A percentile compares a stretch with the other conserved stretches of the same genome.
Conservation (phyloP, 768 basidiomycete species). For the Rhizopogon vulgaris region DNA sequence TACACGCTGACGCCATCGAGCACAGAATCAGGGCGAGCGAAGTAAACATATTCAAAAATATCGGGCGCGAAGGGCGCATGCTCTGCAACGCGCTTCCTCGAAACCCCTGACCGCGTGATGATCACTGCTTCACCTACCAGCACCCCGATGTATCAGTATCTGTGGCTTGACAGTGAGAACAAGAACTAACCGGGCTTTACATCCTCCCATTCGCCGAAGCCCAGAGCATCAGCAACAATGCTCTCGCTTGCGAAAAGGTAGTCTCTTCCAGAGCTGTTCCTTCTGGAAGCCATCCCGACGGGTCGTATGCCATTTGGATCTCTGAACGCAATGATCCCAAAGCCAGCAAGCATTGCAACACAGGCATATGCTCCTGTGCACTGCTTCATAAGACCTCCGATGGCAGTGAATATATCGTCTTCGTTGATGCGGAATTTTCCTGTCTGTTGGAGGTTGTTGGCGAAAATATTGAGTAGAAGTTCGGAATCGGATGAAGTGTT, state of each 20-base stretch:
- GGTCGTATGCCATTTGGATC: constrained; percentile 98
- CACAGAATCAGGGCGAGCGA: constrained; percentile 96
- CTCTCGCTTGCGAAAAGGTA: constrained; percentile 94
- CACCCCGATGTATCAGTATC: neutral
- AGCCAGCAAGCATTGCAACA: constrained; percentile 98
- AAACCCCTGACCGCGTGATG: constrained; percentile 77
- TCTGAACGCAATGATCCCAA: constrained; percentile 95
- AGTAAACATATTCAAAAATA: constrained; percentile 98
- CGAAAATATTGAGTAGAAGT: constrained; percentile 93
- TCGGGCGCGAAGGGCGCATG: constrained; percentile 86
- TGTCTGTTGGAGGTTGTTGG: constrained; percentile 95
- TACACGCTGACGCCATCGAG: constrained; percentile 97
- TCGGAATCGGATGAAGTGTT: constrained; percentile 99
- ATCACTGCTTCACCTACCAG: constrained; percentile 86
- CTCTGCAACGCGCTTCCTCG: constrained; percentile 66
- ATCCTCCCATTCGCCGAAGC: constrained; percentile 91
- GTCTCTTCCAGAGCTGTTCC: constrained; percentile 56
- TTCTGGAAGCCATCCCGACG: constrained; percentile 76
- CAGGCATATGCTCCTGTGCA: constrained; percentile 94
- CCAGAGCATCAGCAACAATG: constrained; percentile 90
- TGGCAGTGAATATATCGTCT: constrained; percentile 96
- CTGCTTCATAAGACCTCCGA: constrained; percentile 82
- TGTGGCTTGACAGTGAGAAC: neutral
- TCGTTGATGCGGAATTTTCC: constrained; percentile 99
- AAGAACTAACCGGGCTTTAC: constrained; percentile 71